These are phyloP conservation scores for Pseudisothecium myosuroides DNA, from an alignment of 225 moss, liverwort and hornwort genomes.

Conservation along the genomic window DNA sequence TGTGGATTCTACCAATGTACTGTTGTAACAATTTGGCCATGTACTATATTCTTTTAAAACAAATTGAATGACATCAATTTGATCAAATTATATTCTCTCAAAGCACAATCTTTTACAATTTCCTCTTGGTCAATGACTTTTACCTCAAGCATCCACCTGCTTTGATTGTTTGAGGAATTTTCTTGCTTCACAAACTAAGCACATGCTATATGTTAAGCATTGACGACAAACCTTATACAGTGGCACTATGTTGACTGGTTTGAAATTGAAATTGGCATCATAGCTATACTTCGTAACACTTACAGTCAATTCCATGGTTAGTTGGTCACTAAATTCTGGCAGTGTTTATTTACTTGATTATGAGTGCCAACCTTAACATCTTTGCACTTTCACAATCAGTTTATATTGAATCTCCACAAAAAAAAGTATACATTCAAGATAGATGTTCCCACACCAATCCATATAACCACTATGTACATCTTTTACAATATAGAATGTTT, in stretches of 20 bases:
- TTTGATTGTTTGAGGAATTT: background rate
- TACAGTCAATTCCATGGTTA: background rate
- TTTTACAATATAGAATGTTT: background rate
- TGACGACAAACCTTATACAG: too few relatives aligned
- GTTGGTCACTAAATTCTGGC: background rate
- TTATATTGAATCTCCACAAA: too few relatives aligned
- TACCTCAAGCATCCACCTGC: background rate
- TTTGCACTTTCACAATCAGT: background rate
- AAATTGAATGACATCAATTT: background rate
- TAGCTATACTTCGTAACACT: background rate
- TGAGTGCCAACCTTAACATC: background rate
- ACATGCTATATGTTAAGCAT: background rate
- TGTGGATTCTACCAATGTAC: background rate
- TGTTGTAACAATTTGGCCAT: background rate
- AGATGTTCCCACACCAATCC: background rate
- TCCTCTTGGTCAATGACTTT: background rate
- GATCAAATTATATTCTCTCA: background rate
- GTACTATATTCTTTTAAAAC: background rate
- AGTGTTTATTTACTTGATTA: background rate
- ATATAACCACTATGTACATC: background rate
- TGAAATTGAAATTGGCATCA: background rate
- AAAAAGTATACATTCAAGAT: too few relatives aligned
- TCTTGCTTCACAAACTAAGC: background rate
- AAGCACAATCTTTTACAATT: background rate
- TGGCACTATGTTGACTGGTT: background rate